Conservation (phyloP, 805 yeast genomes). For the Yarrowia keelungensis region DNA sequence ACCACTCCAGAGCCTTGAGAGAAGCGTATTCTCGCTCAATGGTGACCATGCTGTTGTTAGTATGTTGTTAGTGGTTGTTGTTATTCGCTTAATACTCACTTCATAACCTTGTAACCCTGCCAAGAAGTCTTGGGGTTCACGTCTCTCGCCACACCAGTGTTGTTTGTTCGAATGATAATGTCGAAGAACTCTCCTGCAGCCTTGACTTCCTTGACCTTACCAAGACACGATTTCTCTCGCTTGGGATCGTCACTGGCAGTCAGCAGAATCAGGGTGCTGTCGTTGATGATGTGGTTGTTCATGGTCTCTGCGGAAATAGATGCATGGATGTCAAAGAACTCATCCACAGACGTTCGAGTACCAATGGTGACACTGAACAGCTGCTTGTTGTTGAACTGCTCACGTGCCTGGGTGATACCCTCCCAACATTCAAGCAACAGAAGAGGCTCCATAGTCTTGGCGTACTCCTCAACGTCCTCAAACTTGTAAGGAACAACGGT, state of each 20-base stretch:
- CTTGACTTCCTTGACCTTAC: constrained; percentile 78
- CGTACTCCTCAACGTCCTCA: constrained; percentile 67
- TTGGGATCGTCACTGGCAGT: constrained; percentile 42
- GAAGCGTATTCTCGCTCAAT: constrained; percentile 92
- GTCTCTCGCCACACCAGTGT: constrained; percentile 58
- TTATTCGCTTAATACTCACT: constrained; percentile 40
- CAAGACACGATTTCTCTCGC: constrained; percentile 64
- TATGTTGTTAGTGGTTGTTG: not conserved
- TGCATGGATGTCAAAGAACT: constrained; percentile 85
- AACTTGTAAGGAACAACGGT: constrained; percentile 63
- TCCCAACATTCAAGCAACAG: constrained; percentile 94
- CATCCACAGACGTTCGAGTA: constrained; percentile 80
- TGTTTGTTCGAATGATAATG: constrained; percentile 70
- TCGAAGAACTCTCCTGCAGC: constrained; percentile 72
- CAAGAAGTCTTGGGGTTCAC: constrained; percentile 70
- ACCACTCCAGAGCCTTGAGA: constrained; percentile 78
- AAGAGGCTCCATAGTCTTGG: constrained; percentile 75
- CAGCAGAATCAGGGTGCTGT: constrained; percentile 76
- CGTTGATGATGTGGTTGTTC: constrained; percentile 64
- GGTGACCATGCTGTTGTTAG: constrained; percentile 67
- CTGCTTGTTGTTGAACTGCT: constrained; percentile 57
- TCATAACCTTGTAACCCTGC: constrained; percentile 76
- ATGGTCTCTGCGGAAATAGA: constrained; percentile 64
- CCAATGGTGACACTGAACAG: constrained; percentile 78
- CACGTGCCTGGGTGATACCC: constrained; percentile 75